Evolutionary conservation across 768 basidiomycete genomes (phyloP).

Genomic region (Tremella fuciformis): DNA sequence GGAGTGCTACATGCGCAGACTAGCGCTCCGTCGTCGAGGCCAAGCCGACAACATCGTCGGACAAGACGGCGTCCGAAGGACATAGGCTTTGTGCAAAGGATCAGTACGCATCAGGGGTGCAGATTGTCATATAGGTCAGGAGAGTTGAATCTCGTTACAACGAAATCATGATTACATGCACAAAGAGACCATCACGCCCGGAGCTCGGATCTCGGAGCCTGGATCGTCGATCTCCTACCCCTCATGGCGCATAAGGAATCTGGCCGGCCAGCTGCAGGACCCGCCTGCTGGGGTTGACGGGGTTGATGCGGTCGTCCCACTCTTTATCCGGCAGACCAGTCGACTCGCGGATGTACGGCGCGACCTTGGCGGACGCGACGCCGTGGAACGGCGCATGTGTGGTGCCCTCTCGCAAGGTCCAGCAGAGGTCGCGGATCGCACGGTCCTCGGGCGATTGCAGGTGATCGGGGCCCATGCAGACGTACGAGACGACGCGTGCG

Average conservation of each 20-base stretch:
- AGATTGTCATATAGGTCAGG: too few relatives aligned
- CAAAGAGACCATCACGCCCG: too few relatives aligned
- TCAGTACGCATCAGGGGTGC: too few relatives aligned
- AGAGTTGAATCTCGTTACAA: too few relatives aligned
- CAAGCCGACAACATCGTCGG: too few relatives aligned
- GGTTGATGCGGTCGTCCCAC: slow-evolving; percentile 5
- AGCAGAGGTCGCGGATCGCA: neutral
- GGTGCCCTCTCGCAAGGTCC: neutral
- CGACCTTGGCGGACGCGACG: slow-evolving; percentile 1
- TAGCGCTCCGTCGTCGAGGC: too few relatives aligned
- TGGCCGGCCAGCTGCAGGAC: neutral
- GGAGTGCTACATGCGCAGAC: too few relatives aligned
- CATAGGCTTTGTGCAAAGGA: too few relatives aligned
- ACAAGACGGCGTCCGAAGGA: too few relatives aligned
- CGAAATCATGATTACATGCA: too few relatives aligned
- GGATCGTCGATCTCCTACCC: too few relatives aligned
- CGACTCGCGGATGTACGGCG: neutral
- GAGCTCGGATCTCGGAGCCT: too few relatives aligned
- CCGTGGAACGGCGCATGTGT: neutral
- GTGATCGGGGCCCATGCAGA: neutral
- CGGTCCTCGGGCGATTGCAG: neutral
- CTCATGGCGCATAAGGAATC: neutral
- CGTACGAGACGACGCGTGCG: neutral
- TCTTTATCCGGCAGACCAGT: slow-evolving; percentile 1
- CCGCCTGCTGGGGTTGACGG: neutral